phyloP scores from a whole-genome alignment of 495 filamentous ascomycete species.

The Pyrenopolyporus hunteri region DNA sequence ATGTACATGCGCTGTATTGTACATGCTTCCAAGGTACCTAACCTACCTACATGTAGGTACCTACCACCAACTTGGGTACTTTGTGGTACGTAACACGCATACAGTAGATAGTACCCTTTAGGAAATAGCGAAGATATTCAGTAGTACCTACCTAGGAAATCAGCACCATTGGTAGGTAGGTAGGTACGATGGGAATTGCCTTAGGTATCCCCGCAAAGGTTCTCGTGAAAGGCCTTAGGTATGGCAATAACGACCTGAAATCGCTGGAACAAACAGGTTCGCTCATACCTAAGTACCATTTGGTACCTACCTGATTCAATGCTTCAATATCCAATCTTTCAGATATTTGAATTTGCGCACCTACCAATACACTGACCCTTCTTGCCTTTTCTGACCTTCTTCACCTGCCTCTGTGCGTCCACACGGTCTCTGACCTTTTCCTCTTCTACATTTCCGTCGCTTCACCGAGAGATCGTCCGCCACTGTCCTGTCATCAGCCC shows the following conservation, averaged over 20 bases:
- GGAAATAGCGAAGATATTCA: too few species aligned
- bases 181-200: neutral
- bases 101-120: too few species aligned
- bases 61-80: too few species aligned
- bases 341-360: too few species aligned
- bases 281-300: too few species aligned
- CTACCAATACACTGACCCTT: neutral
- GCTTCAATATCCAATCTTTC: too few species aligned
- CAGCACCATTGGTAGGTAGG: neutral
- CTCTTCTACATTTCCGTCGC: neutral
- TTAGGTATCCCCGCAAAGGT: neutral
- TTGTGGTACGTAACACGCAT: too few species aligned
- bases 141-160: neutral
- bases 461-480: neutral
- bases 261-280: slow-evolving; percentile 3
- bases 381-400: neutral
- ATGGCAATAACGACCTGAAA: slow-evolving; percentile 15
- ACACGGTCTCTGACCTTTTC: neutral
- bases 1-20: too few species aligned
- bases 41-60: too few species aligned
- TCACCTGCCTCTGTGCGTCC: neutral
- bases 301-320: too few species aligned
- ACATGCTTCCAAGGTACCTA: too few species aligned
- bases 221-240: neutral
- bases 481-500: too few species aligned